phyloP scores from a whole-genome alignment of 2,329 filamentous ascomycete species.

The Annulohypoxylon truncatum region DNA sequence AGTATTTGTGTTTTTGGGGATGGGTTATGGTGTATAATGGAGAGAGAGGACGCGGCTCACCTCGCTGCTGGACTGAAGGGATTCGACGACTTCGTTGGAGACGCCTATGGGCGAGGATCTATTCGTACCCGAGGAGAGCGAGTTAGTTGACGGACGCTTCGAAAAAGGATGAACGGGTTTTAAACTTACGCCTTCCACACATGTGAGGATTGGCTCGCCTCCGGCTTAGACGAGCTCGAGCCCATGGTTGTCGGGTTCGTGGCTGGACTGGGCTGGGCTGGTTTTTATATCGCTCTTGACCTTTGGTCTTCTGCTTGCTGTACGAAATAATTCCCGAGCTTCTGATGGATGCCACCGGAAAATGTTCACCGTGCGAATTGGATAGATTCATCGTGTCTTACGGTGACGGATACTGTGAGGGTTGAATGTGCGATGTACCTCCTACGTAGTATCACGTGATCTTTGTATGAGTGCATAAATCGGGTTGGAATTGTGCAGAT shows the following conservation, averaged over 20 bases:
- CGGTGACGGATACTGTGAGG: conserved; percentile 26
- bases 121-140: conserved; percentile 46
- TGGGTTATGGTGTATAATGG: too few relatives aligned
- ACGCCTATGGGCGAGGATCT: conserved; percentile 65
- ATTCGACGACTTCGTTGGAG: conserved; percentile 84
- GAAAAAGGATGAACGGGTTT: neutral
- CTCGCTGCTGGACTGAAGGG: conserved; percentile 86
- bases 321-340: conserved; percentile 31
- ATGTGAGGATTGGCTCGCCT: conserved; percentile 55
- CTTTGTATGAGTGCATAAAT: neutral
- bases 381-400: neutral
- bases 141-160: conserved; percentile 25
- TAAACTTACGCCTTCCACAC: conserved; percentile 67
- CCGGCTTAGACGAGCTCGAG: conserved; percentile 67
- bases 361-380: conserved; percentile 38
- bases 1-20: neutral
- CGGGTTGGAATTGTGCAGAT: neutral
- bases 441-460: conserved; percentile 6
- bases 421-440: neutral
- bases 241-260: conserved; percentile 62
- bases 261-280: conserved; percentile 36
- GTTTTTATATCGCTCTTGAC: conserved; percentile 34
- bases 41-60: conserved; percentile 60
- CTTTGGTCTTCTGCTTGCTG: conserved; percentile 23
- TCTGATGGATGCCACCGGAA: conserved; percentile 20